Evolutionary conservation across 2,329 filamentous ascomycete species (phyloP).

Genomic region (Botrytis fragariae): DNA sequence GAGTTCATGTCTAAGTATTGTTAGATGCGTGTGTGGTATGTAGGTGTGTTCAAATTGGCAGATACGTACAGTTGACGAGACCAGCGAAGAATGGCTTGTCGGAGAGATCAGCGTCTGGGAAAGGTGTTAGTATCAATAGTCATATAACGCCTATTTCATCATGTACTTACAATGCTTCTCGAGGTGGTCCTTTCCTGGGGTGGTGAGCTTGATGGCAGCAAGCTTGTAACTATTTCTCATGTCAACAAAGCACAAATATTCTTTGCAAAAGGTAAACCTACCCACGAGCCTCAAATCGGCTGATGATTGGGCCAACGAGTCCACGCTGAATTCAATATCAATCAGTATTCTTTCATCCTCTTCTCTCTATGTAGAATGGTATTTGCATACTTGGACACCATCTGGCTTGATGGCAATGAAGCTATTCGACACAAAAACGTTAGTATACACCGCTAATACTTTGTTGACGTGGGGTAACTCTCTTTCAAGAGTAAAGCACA

Average conservation of each 20-base stretch:
- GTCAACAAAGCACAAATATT: neutral
- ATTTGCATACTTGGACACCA: slow-evolving; percentile 82
- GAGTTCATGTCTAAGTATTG: slow-evolving; percentile 78
- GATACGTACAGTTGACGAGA: slow-evolving; percentile 78
- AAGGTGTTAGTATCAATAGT: neutral
- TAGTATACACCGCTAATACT: slow-evolving; percentile 31
- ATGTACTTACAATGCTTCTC: slow-evolving; percentile 79
- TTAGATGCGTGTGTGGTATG: slow-evolving; percentile 31
- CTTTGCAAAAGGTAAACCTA: slow-evolving; percentile 45
- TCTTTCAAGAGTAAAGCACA: neutral
- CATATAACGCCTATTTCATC: slow-evolving; percentile 32
- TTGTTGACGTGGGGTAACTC: slow-evolving; percentile 14
- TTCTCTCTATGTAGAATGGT: neutral
- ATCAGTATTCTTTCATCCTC: slow-evolving; percentile 23
- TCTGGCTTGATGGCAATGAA: slow-evolving; percentile 99
- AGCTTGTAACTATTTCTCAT: slow-evolving; percentile 84
- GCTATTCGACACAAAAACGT: slow-evolving; percentile 50
- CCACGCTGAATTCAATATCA: slow-evolving; percentile 65
- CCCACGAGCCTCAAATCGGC: slow-evolving; percentile 96
- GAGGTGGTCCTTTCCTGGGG: slow-evolving; percentile 89
- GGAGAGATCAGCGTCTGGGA: slow-evolving; percentile 75
- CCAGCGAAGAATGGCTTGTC: slow-evolving; percentile 96
- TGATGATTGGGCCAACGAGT: slow-evolving; percentile 96
- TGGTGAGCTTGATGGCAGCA: slow-evolving; percentile 91
- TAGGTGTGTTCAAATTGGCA: neutral